Percentiles rank a stretch among this genome's conserved stretches.
Conservation (phyloP, 2,329 filamentous ascomycete genomes). For the Phaeoacremonium minimum region DNA sequence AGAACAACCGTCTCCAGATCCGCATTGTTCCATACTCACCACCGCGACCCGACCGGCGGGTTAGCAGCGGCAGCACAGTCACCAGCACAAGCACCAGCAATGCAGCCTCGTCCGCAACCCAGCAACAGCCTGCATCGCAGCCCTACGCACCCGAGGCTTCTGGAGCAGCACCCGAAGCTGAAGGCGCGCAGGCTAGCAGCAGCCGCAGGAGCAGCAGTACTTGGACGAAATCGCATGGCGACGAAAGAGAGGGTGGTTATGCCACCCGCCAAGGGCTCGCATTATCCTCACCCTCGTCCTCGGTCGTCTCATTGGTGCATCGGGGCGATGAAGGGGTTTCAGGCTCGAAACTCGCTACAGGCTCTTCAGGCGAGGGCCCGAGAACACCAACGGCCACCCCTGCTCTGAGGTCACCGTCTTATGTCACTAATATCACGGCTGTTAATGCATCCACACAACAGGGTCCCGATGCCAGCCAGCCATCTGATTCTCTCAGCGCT, state of each 20-base stretch:
- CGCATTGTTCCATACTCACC: conserved; percentile 46
- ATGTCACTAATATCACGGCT: conserved; percentile 30
- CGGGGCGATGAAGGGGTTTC: conserved; percentile 36
- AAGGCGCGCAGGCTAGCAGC: too few relatives aligned
- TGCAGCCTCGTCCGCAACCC: too few relatives aligned
- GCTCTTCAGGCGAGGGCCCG: conserved; percentile 22
- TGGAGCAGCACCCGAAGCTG: too few relatives aligned
- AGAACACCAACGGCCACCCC: conserved; percentile 25
- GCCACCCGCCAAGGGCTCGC: conserved; percentile 22
- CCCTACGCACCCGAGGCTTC: too few relatives aligned
- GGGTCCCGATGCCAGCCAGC: conserved; percentile 5
- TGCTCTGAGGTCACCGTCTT: conserved; percentile 28
- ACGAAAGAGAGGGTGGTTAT: conserved; percentile 19
- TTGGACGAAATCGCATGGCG: too few relatives aligned
- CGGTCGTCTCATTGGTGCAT: conserved; percentile 29
- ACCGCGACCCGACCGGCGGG: too few relatives aligned
- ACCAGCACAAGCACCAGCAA: too few relatives aligned
- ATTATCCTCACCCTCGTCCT: conserved; percentile 25
- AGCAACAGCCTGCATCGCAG: too few relatives aligned
- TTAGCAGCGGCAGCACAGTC: too few relatives aligned
- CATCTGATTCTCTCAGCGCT: conserved; percentile 11
- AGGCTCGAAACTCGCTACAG: conserved; percentile 35
- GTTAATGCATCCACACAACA: conserved; percentile 27
- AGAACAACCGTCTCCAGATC: conserved; percentile 36
- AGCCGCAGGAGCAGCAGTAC: too few relatives aligned